Conservation (phyloP, 352 stramenopile genomes). For the Globisporangium polare region DNA sequence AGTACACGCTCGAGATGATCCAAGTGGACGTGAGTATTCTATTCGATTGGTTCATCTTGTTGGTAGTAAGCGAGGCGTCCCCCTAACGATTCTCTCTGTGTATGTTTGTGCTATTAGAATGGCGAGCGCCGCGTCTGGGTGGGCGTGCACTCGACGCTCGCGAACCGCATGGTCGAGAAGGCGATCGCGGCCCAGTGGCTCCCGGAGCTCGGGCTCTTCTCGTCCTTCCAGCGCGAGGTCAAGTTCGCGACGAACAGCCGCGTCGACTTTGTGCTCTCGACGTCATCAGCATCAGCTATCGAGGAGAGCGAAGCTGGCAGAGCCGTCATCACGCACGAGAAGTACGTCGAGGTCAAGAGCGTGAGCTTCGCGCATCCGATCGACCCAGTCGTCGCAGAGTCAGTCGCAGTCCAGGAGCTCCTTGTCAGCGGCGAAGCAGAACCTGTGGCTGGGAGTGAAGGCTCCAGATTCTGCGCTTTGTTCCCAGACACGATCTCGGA, state of each 20-base stretch:
- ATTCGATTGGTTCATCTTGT: not conserved
- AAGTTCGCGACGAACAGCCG: conserved; percentile 79
- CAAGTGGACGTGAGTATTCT: conserved; percentile 58
- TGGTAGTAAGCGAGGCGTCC: not conserved
- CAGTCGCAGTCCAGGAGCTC: not conserved
- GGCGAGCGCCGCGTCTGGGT: conserved; percentile 65
- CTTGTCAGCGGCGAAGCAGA: not conserved
- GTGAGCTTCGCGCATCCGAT: conserved; percentile 50
- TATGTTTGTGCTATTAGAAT: conserved; percentile 67
- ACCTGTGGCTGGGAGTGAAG: not conserved
- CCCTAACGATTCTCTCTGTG: not conserved
- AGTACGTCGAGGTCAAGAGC: conserved; percentile 86
- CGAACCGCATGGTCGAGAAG: conserved; percentile 78
- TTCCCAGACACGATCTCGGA: conserved; percentile 79
- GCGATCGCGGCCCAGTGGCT: conserved; percentile 63
- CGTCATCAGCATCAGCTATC: conserved; percentile 8
- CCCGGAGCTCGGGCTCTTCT: conserved; percentile 50
- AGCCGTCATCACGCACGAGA: conserved; percentile 35
- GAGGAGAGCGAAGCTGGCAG: conserved; percentile 7
- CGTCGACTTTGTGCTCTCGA: conserved; percentile 78
- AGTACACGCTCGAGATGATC: conserved; percentile 84
- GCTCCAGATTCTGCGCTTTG: conserved; percentile 36
- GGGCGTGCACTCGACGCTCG: conserved; percentile 69
- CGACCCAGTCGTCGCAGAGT: not conserved
- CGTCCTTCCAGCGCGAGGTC: conserved; percentile 62